Evolutionary conservation across 345 rosid genomes (phyloP), one percentile per base, ranked within the genome.

Genomic region (Acer campestre): DNA sequence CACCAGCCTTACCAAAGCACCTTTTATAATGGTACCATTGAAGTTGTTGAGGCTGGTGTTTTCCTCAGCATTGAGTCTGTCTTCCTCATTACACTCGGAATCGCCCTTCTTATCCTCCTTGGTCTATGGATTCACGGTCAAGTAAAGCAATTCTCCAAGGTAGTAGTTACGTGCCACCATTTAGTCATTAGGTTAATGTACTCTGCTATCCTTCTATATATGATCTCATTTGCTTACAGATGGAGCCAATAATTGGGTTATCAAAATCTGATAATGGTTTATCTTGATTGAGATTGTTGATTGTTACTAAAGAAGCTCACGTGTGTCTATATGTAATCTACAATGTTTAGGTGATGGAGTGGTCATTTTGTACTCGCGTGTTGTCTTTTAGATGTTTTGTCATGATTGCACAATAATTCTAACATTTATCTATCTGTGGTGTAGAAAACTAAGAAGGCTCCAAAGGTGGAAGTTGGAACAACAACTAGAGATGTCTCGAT

Each of bases 401-500:
- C 10, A 16, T 3, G 27, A 59, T 20, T 22, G 2, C 42, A 31
- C n/a, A 4, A 48, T 48, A 16, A 22, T 56, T 13, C 42, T 58
- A 48, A 70, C 70, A 11, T 25, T n/a, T 80, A 40, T 71, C 13
- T 75, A 62, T 78, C 13, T 78, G 44, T 76, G 29, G 46, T 23
- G 63, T 67, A 96, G 99, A 96, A 94, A 91, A 86, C 94, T 42
- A 96, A 86, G 89, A 86, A 85, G 85, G 80, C 89, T 9, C 84
- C 94, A 3, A 94, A 92, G 87, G 97, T 94, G 80, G 98, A 92
- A 89, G 93, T 91, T 63, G 98, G 98, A 81, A 92, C 97, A 3
- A 81, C 85, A 55, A 71, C 85, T 61, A 87, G 85, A 25, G 97
- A 94, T 87, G 89, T 87, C 56, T 90, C 95, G 0, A 79, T 84